phyloP scores from a whole-genome alignment of 208 protist genomes.

The Trypanosoma congolense region DNA sequence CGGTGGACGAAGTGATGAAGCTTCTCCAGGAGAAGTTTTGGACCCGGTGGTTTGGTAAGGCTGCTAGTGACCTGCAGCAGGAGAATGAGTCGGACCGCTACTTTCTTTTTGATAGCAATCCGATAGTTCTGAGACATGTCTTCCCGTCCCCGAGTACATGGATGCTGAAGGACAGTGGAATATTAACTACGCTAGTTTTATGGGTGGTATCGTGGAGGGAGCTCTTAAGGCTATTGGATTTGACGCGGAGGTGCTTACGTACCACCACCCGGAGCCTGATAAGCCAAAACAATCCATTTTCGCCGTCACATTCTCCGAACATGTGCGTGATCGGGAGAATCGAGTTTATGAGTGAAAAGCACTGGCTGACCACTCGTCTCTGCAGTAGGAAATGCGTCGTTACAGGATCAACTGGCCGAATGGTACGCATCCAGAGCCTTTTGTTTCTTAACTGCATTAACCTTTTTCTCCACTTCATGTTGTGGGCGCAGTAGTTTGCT shows the following conservation, averaged over 20 bases:
- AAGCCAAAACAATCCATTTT: constrained; percentile 81
- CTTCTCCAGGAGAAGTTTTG: constrained; percentile 74
- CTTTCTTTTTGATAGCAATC: constrained; percentile 77
- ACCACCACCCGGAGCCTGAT: constrained; percentile 64
- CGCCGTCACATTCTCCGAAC: constrained; percentile 67
- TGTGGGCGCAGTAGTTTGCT: neutral
- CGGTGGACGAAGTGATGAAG: constrained; percentile 54
- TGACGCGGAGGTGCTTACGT: constrained; percentile 70
- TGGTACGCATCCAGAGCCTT: too few relatives aligned
- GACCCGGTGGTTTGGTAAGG: constrained; percentile 72
- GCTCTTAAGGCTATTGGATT: constrained; percentile 74
- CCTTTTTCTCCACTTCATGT: too few relatives aligned
- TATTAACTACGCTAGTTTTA: constrained; percentile 82
- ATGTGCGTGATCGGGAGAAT: constrained; percentile 78
- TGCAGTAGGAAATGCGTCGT: too few relatives aligned
- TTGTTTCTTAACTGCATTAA: too few relatives aligned
- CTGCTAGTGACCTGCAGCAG: constrained; percentile 71
- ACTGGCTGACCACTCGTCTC: too few relatives aligned
- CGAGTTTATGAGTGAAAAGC: constrained; percentile 28
- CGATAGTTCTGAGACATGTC: constrained; percentile 60
- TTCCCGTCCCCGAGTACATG: constrained; percentile 72
- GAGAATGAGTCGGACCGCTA: constrained; percentile 77
- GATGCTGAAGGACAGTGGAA: constrained; percentile 69
- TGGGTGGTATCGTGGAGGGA: constrained; percentile 78
- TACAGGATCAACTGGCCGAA: too few relatives aligned